Percentiles rank a stretch among this genome's conserved stretches.
These are phyloP conservation scores for Hypoxylon sp. DNA, from an alignment of 2,329 filamentous ascomycete species.

Conservation along the genomic window DNA sequence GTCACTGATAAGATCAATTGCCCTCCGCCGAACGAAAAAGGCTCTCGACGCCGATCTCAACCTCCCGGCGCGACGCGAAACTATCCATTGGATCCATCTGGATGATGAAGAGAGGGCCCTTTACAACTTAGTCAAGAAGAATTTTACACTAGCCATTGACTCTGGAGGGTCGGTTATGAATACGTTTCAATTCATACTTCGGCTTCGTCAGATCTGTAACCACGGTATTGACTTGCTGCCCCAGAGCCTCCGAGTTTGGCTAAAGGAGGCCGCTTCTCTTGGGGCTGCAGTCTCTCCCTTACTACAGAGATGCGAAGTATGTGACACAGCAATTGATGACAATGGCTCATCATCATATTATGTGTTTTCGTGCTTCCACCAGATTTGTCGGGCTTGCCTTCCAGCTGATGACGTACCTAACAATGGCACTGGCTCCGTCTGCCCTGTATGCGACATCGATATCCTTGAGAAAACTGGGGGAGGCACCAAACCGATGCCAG, in stretches of 20 bases:
- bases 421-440: neutral
- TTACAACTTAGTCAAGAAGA: slow-evolving; percentile 24
- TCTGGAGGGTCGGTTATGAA: slow-evolving; percentile 20
- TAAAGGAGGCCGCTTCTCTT: slow-evolving; percentile 4
- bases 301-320: slow-evolving; percentile 15
- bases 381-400: slow-evolving; percentile 28
- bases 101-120: slow-evolving; percentile 19
- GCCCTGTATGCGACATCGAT: slow-evolving; percentile 15
- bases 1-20: slow-evolving; percentile 19
- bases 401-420: neutral
- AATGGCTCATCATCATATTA: slow-evolving; percentile 8
- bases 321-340: slow-evolving; percentile 1
- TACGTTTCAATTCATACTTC: slow-evolving; percentile 36
- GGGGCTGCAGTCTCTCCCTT: neutral
- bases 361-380: slow-evolving; percentile 29
- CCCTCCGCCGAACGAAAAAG: slow-evolving; percentile 33
- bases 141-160: slow-evolving; percentile 19
- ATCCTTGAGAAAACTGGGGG: neutral
- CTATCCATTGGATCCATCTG: slow-evolving; percentile 17
- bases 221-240: slow-evolving; percentile 33
- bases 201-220: slow-evolving; percentile 38
- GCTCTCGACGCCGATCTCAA: slow-evolving; percentile 13
- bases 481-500: neutral
- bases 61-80: slow-evolving; percentile 21
- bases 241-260: slow-evolving; percentile 15